Base-by-base conservation (phyloP, 345 rosid species). In the Arabis alpina region DNA sequence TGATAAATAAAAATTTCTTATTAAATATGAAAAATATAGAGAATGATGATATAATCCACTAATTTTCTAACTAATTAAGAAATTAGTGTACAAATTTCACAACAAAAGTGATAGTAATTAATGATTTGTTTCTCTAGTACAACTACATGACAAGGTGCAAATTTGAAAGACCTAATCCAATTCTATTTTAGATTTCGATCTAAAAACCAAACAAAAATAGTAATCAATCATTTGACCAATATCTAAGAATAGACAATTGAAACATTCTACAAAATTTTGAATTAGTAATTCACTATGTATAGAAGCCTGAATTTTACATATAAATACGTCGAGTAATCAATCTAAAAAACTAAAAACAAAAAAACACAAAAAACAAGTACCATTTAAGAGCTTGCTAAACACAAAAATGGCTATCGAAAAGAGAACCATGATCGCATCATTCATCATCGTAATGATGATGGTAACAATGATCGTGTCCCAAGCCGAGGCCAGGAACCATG, bases 391-490 rank as follows among this genome's bases (percentile, higher is more conserved):
- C 60, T 65, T 65, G 59, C 4, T 40, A 54, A 61, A 54, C 44
- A 68, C n/a, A 55, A 75, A 68, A 55, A 75, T 75, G 79, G 74
- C 74, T 32, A 39, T 68, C 43, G 79, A 68, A 40, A 75, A 61
- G 72, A 75, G 42, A 54, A 68, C 65, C 34, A 16, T 75, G 40
- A 53, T 74, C 30, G 70, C 70, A 54, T 47, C 74, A 8, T 68
- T 75, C 59, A 30, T 68, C 40, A 62, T 69, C 14, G 64, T 75
- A 16, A 0, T 75, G 32, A 75, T 75, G 74, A 47, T 75, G 39
- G 62, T 68, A n/a, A 61, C 58, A 41, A 68, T 75, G 74, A 40
- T 68, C 23, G 49, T 62, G 60, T 62, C 30, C 27, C 12, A 67
- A 27, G 74, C 47, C 5, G 79, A 75, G 36, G 79, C 68, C 1